phyloP scores from a whole-genome alignment of 2,329 filamentous ascomycete genomes.

The Trichophaea hybrida region DNA sequence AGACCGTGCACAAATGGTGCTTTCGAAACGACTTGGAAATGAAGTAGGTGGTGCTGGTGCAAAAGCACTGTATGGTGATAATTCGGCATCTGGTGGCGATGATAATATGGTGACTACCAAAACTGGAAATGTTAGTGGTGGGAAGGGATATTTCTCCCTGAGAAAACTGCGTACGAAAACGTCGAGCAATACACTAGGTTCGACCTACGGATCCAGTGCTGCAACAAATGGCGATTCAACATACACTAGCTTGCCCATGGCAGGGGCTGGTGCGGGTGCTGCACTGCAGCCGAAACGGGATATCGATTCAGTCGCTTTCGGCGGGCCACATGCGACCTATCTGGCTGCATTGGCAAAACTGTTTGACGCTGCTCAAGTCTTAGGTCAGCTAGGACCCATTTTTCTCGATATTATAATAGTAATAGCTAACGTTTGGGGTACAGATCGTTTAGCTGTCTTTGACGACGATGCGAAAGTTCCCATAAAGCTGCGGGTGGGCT shows the following conservation, averaged over 20 bases:
- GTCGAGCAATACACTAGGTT: conserved; percentile 18
- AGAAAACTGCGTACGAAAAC: conserved; percentile 80
- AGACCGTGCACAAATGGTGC: conserved; percentile 63
- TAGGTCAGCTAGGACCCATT: conserved; percentile 50
- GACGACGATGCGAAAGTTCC: conserved; percentile 3
- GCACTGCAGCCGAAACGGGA: conserved; percentile 55
- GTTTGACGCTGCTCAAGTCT: conserved; percentile 81
- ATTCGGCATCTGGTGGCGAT: conserved; percentile 35
- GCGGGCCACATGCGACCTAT: conserved; percentile 75
- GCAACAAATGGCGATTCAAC: conserved; percentile 45
- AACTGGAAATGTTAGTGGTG: conserved; percentile 39
- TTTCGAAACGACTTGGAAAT: conserved; percentile 75
- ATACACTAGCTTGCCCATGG: conserved; percentile 66
- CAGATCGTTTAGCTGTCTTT: conserved; percentile 4
- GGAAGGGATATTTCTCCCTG: conserved; percentile 52
- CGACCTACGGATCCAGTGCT: conserved; percentile 4
- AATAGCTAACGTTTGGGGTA: neutral
- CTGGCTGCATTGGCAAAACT: conserved; percentile 80
- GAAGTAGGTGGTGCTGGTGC: conserved; percentile 76
- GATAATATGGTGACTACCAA: conserved; percentile 34
- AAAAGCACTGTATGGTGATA: conserved; percentile 46
- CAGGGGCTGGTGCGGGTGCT: conserved; percentile 35
- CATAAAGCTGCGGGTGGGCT: conserved; percentile 41
- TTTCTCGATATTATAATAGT: neutral
- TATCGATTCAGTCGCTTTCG: conserved; percentile 52